Conservation (phyloP, 352 stramenopile genomes). For the Globisporangium mamillatum region DNA sequence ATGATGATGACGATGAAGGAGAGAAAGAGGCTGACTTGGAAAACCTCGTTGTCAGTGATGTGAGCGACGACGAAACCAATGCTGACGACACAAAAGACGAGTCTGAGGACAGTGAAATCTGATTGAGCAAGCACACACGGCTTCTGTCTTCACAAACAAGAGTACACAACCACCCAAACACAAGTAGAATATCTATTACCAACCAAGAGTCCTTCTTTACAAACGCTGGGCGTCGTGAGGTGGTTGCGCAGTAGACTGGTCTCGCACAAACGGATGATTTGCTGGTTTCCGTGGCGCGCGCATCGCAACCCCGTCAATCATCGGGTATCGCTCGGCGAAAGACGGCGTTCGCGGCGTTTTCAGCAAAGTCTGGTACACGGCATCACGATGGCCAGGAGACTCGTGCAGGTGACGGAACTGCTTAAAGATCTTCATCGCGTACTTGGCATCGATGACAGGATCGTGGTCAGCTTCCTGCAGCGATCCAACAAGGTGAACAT, state of each 20-base stretch:
- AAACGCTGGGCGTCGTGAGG: slow-evolving; percentile 6
- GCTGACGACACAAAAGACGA: slow-evolving; percentile 26
- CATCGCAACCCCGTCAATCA: slow-evolving; percentile 85
- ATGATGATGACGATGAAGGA: slow-evolving; percentile 16
- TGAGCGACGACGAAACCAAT: slow-evolving; percentile 38
- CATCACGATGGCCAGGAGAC: slow-evolving; percentile 65
- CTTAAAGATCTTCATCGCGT: slow-evolving; percentile 90
- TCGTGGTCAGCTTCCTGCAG: slow-evolving; percentile 73
- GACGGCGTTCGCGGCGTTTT: slow-evolving; percentile 83
- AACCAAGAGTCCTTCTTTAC: slow-evolving; percentile 4
- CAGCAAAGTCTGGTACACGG: slow-evolving; percentile 76
- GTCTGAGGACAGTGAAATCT: slow-evolving; percentile 68
- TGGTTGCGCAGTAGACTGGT: slow-evolving; percentile 6
- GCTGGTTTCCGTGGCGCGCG: slow-evolving; percentile 55
- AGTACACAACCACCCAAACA: slow-evolving; percentile 9
- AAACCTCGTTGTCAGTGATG: slow-evolving; percentile 50
- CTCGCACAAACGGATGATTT: slow-evolving; percentile 38
- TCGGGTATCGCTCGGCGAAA: slow-evolving; percentile 77
- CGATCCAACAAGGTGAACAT: background rate
- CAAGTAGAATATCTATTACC: slow-evolving; percentile 21
- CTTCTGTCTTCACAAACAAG: background rate
- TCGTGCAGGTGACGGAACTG: slow-evolving; percentile 82
- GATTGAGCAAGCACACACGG: background rate
- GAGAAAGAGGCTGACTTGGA: slow-evolving; percentile 27
- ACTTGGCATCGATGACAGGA: slow-evolving; percentile 81